These are phyloP conservation scores for Phellopilus nigrolimitatus DNA, from an alignment of 1,284 basidiomycete species.

Conservation along the genomic window DNA sequence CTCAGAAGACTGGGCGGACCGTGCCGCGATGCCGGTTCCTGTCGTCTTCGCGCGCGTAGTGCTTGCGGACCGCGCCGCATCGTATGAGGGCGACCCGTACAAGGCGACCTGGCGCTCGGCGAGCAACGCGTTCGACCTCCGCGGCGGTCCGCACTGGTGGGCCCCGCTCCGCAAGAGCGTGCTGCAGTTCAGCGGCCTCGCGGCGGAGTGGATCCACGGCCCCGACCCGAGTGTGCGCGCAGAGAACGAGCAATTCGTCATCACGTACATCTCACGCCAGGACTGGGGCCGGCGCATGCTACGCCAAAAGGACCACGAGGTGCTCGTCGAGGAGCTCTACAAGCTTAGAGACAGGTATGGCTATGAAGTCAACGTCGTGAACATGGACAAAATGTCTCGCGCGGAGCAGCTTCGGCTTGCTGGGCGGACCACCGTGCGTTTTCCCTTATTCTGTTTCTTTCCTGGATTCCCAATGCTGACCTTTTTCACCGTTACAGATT, in stretches of 20 bases:
- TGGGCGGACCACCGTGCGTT: constrained; percentile 72
- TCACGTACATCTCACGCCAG: constrained; percentile 85
- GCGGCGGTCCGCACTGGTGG: constrained; percentile 80
- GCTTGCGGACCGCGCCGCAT: constrained; percentile 77
- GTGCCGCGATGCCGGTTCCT: constrained; percentile 59
- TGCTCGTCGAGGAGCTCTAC: constrained; percentile 56
- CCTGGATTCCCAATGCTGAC: neutral
- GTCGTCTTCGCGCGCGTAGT: constrained; percentile 82
- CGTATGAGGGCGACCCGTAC: constrained; percentile 68
- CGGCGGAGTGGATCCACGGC: constrained; percentile 34
- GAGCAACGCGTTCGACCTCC: constrained; percentile 66
- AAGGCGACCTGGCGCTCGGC: constrained; percentile 70
- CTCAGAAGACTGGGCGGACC: constrained; percentile 75
- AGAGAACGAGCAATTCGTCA: constrained; percentile 49
- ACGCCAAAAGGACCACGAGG: constrained; percentile 59
- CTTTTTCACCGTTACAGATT: constrained; percentile 44
- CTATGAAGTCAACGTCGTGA: constrained; percentile 82
- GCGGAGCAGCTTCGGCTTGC: constrained; percentile 75
- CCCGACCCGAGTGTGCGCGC: constrained; percentile 55
- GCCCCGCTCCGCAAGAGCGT: constrained; percentile 68
- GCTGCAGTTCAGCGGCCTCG: constrained; percentile 62
- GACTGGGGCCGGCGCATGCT: constrained; percentile 79
- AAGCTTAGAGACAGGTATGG: constrained; percentile 66
- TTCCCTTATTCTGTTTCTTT: neutral
- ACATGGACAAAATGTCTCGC: constrained; percentile 74